A percentile compares a stretch with the other conserved stretches of the same genome.
Conservation (phyloP, 140 eudicot genomes). For the Erigeron philadelphicus region DNA sequence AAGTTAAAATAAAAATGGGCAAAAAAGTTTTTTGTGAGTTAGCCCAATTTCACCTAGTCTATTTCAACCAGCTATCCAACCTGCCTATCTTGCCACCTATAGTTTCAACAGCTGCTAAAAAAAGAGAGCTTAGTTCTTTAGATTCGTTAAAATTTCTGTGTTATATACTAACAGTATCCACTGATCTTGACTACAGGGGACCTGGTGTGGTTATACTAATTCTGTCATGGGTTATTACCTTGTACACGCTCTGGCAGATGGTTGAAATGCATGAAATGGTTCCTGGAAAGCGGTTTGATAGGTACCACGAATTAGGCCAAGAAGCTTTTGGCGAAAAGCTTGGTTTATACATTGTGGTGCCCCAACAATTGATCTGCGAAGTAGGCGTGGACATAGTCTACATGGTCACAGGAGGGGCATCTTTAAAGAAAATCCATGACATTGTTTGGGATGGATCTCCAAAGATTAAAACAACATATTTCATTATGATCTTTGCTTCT, state of each 20-base stretch:
- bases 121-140: neutral
- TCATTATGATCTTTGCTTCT: slow-evolving; percentile 63
- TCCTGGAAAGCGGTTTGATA: slow-evolving; percentile 54
- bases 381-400: slow-evolving; percentile 56
- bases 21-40: no score
- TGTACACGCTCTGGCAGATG: slow-evolving; percentile 53
- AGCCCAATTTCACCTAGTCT: no score
- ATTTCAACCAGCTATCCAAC: no score
- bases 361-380: slow-evolving; percentile 52
- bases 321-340: slow-evolving; percentile 61
- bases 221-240: slow-evolving; percentile 48
- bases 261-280: slow-evolving; percentile 52
- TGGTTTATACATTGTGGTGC: slow-evolving; percentile 54
- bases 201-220: slow-evolving; percentile 45
- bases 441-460: slow-evolving; percentile 29
- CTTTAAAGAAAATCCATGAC: slow-evolving; percentile 39
- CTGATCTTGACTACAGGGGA: slow-evolving; percentile 35
- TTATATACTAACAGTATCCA: slow-evolving; percentile 4
- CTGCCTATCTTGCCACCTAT: neutral
- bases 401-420: slow-evolving; percentile 62
- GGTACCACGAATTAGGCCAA: slow-evolving; percentile 63
- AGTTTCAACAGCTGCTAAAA: neutral
- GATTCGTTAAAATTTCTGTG: neutral
- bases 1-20: no score
- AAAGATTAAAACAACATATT: slow-evolving; percentile 37